Conservation (phyloP, 768 basidiomycete genomes). For the Lanmaoa rubissima region DNA sequence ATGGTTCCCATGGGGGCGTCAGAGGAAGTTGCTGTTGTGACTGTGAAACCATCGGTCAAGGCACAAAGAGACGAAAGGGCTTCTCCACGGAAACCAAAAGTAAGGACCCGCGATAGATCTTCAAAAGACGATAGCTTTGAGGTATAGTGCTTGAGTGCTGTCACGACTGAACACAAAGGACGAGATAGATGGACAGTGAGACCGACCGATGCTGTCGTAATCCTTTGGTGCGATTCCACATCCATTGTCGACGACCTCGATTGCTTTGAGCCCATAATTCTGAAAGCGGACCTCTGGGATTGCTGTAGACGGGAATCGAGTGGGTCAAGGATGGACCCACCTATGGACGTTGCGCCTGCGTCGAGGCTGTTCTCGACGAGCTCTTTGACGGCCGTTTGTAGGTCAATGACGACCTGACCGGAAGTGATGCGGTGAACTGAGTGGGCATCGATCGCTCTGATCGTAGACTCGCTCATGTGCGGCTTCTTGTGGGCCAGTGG, state of each 20-base stretch:
- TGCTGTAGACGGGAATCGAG: constrained; percentile 1
- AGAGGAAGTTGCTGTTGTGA: constrained; percentile 70
- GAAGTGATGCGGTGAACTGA: constrained; percentile 90
- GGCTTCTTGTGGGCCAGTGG: constrained; percentile 2
- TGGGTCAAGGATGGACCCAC: constrained; percentile 40
- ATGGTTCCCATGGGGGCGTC: constrained; percentile 79
- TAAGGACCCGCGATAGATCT: constrained; percentile 68
- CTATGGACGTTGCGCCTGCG: constrained; percentile 84
- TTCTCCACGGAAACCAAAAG: constrained; percentile 96
- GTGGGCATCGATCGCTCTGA: constrained; percentile 64
- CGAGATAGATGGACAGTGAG: neutral
- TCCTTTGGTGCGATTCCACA: constrained; percentile 77
- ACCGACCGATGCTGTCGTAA: constrained; percentile 74
- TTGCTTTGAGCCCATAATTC: constrained; percentile 73
- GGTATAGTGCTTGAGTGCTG: constrained; percentile 90
- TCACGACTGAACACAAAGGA: neutral
- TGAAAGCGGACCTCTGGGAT: constrained; percentile 82
- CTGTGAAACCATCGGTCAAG: constrained; percentile 61
- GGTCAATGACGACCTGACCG: constrained; percentile 92
- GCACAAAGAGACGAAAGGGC: constrained; percentile 93
- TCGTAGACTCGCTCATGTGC: constrained; percentile 15
- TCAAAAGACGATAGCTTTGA: constrained; percentile 81
- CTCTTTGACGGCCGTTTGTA: constrained; percentile 94
- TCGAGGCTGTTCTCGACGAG: constrained; percentile 95
- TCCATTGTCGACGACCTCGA: constrained; percentile 95